Conservation (phyloP, 169 alveolate species). For the Eimeria necatrix region DNA sequence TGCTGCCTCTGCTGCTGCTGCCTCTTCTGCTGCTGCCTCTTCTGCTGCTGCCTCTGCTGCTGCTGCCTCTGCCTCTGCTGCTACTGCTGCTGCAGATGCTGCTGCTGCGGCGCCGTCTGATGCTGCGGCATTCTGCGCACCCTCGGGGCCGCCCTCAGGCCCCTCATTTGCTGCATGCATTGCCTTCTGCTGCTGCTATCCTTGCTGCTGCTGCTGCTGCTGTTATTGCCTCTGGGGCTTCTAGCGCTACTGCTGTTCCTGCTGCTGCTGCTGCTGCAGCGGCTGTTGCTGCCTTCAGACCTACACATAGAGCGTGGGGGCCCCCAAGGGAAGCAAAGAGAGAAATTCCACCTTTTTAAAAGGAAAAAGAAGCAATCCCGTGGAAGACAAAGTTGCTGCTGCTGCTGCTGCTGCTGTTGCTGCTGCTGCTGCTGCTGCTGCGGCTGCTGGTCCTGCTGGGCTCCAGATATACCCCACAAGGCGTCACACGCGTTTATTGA, state of each 20-base stretch:
- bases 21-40: not conserved
- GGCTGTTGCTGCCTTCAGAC: not conserved
- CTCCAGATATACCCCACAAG: too few relatives aligned
- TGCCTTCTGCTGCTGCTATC: not conserved
- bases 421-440: not conserved
- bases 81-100: not conserved
- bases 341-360: not conserved
- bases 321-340: not conserved
- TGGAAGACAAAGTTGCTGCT: not conserved
- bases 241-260: not conserved
- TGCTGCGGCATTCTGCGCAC: not conserved
- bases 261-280: not conserved
- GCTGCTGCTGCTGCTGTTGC: not conserved
- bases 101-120: not conserved
- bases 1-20: not conserved
- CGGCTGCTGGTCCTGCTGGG: not conserved
- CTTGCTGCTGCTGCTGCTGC: not conserved
- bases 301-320: too few relatives aligned
- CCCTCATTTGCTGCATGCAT: not conserved
- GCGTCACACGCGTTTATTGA: too few relatives aligned
- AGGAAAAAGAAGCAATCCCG: not conserved
- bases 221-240: not conserved
- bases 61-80: not conserved
- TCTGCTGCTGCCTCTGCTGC: not conserved
- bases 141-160: not conserved